These are phyloP conservation scores for Trichoderma guizhouense DNA, from an alignment of 2,329 filamentous ascomycete species.

Conservation along the genomic window DNA sequence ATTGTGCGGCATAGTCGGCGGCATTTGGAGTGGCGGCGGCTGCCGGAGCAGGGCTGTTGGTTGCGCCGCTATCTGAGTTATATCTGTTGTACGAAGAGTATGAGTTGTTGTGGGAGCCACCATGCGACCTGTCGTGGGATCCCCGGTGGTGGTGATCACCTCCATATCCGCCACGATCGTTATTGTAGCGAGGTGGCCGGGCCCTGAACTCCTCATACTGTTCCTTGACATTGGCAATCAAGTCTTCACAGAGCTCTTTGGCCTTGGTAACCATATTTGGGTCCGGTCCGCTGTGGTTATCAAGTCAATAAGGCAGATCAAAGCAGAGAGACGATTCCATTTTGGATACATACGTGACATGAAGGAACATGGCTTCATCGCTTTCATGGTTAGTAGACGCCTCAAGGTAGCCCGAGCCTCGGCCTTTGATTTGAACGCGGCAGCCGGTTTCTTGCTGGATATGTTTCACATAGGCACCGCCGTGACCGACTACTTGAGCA, in stretches of 20 bases:
- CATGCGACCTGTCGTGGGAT: constrained; percentile 35
- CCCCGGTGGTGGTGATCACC: constrained; percentile 28
- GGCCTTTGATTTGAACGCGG: constrained; percentile 96
- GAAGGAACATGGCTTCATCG: constrained; percentile 94
- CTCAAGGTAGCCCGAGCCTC: constrained; percentile 91
- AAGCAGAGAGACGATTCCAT: constrained; percentile 26
- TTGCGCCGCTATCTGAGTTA: constrained; percentile 29
- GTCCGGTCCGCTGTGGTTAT: constrained; percentile 69
- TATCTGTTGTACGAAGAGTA: constrained; percentile 31
- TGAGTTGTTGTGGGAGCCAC: constrained; percentile 29
- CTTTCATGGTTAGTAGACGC: constrained; percentile 83
- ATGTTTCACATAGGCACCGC: constrained; percentile 94
- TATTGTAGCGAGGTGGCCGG: constrained; percentile 63
- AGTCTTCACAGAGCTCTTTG: constrained; percentile 83
- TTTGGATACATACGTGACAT: constrained; percentile 71
- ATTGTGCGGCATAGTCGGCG: constrained; percentile 72
- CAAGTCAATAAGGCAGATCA: constrained; percentile 13
- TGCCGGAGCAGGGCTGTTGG: constrained; percentile 37
- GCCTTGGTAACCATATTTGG: constrained; percentile 80
- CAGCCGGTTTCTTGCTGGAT: constrained; percentile 95
- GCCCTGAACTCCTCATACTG: constrained; percentile 91
- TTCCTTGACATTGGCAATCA: constrained; percentile 80
- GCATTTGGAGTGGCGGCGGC: constrained; percentile 28
- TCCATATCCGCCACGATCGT: constrained; percentile 38
- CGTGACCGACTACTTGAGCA: constrained; percentile 91